A percentile compares a stretch with the other conserved stretches of the same genome.
Evolutionary conservation across 192 early-diverging fungal species (phyloP).

Genomic region (Mortierella alpina): DNA sequence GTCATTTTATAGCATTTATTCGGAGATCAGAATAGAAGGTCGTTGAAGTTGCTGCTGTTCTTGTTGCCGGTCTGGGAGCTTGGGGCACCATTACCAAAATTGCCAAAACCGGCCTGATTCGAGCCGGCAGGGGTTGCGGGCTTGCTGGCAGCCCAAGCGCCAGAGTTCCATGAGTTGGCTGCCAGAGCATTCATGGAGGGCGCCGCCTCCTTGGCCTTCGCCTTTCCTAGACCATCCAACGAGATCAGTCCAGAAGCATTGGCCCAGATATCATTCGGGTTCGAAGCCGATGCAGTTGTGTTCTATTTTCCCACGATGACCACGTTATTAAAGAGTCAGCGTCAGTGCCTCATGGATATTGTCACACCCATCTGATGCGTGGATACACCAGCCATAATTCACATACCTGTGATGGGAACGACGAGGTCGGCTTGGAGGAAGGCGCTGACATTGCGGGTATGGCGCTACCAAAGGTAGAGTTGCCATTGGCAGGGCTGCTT

Average conservation of each 20-base stretch:
- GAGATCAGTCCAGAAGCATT: slow-evolving; percentile 74
- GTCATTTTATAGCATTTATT: not conserved
- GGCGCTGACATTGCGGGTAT: slow-evolving; percentile 33
- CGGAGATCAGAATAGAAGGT: slow-evolving; percentile 17
- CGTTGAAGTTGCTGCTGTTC: slow-evolving; percentile 35
- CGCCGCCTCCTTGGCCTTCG: slow-evolving; percentile 60
- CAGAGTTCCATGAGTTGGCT: slow-evolving; percentile 53
- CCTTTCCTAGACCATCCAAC: slow-evolving; percentile 76
- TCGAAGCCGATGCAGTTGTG: slow-evolving; percentile 19
- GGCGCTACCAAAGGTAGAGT: slow-evolving; percentile 16
- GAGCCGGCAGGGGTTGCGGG: slow-evolving; percentile 19
- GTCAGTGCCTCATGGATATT: not conserved
- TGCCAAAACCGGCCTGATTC: slow-evolving; percentile 29
- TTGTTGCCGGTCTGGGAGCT: slow-evolving; percentile 17
- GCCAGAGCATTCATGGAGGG: slow-evolving; percentile 70
- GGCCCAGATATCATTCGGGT: slow-evolving; percentile 76
- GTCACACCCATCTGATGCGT: not conserved
- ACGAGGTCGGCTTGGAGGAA: slow-evolving; percentile 14
- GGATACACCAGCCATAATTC: not conserved
- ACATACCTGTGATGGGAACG: slow-evolving; percentile 19
- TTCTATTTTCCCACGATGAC: slow-evolving; percentile 10
- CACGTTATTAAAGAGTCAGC: not conserved
- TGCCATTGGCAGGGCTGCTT: slow-evolving; percentile 37
- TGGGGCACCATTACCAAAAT: slow-evolving; percentile 25
- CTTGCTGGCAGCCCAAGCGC: slow-evolving; percentile 41